Evolutionary conservation across 1,284 basidiomycete species (phyloP), one percentile per base, ranked within the genome.

Genomic region (Pyrrhoderma lamaoense): DNA sequence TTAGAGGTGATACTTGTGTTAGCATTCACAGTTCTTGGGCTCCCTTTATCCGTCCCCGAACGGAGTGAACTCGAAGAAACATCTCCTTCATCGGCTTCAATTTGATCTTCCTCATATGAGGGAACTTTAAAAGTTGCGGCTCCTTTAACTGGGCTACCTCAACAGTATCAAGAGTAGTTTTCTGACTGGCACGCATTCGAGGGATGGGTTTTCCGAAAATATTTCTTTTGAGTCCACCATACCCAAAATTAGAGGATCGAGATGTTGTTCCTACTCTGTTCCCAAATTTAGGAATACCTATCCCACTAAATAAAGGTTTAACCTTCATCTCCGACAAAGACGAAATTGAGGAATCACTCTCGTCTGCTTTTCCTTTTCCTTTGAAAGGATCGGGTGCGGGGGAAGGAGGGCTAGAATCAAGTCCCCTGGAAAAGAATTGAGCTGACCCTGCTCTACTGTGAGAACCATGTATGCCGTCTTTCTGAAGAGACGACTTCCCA

Each of bases 71-170:
- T 40, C 38, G 5, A 5, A 5, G 16, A 18, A 18, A 40, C 5
- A 8, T 4, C n/a, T 22, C 21, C 16, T 5, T 47, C 53, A 11
- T 19, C 42, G 14, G 8, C 42, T 44, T 19, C 36, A 27, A 42
- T 50, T 36, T 58, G 54, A 42, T 42, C 61, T 22, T 58, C 60
- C 14, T 60, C 60, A 31, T 67, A 61, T 14, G 48, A 55, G 5
- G 40, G 51, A 19, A 56, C 47, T 8, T 56, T 60, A 8, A 34
- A 37, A 23, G 47, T 53, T 31, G 56, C 59, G n/a, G 19, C 11
- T 14, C 73, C 76, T 62, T 82, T 82, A 40, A 77, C 72, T 38
- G 80, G 79, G 59, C 79, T 82, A 13, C 69, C 79, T 69, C 67
- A 1, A 82, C 77, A 47, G 69, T 75, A 0, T 84, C 80, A 49